Evolutionary conservation across 108 stramenopile species (phyloP).

Genomic region (Epithemia pelagica): DNA sequence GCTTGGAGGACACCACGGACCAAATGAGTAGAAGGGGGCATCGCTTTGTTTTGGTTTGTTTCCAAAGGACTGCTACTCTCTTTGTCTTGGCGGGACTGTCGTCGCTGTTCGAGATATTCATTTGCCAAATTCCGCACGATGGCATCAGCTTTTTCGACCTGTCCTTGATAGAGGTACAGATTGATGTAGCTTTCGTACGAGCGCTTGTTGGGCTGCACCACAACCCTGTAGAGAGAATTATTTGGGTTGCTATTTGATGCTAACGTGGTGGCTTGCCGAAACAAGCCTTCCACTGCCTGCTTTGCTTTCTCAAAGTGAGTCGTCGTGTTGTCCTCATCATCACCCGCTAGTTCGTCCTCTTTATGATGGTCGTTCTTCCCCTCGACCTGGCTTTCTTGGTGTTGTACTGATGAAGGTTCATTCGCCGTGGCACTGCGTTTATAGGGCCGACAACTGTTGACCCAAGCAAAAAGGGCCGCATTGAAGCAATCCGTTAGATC

Average conservation of each 20-base stretch:
- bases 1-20: not conserved
- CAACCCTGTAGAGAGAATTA: too few species aligned
- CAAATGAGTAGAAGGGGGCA: not conserved
- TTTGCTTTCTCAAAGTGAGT: not conserved
- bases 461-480: not conserved
- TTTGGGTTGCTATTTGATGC: not conserved
- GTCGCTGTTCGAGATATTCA: not conserved
- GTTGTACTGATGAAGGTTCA: too few species aligned
- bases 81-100: not conserved
- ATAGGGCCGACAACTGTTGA: not conserved
- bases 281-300: not conserved
- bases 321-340: not conserved
- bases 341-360: not conserved
- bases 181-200: not conserved
- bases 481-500: slow-evolving; percentile 7
- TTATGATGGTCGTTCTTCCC: not conserved
- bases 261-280: not conserved
- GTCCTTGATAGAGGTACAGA: not conserved
- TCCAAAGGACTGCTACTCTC: not conserved
- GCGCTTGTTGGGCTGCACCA: not conserved
- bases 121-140: not conserved
- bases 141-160: not conserved
- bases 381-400: too few species aligned
- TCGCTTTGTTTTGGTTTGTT: not conserved
- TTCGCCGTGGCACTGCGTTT: not conserved